Evolutionary conservation across 148 eudicot species (phyloP), one percentile per base, ranked within the genome.

Genomic region (Fallopia convolvulus): DNA sequence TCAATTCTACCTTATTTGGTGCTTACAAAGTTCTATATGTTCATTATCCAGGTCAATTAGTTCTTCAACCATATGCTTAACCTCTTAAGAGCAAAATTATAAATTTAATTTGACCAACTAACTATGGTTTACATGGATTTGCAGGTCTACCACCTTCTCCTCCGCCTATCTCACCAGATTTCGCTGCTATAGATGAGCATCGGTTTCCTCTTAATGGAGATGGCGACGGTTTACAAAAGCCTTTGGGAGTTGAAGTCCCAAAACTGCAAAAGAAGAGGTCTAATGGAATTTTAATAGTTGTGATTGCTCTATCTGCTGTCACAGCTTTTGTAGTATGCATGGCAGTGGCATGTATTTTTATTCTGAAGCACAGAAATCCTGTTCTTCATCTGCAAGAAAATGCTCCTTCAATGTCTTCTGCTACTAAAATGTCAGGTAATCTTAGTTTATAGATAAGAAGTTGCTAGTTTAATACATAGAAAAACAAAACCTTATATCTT

Each of bases 141-240:
- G 70, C 85, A 95, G 99, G 98, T 70, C 90, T 96, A 77, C 99
- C 99, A 17, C 89, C 98, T 82, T 96, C 97, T 21, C 99, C 99
- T 74, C 75, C 75, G 10, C 2, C 75, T 44, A 20, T 44, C 17
- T 42, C 75, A n/a, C 55, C 75, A 4, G 75, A 73, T 73, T 85
- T 92, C 48, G 60, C 81, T 77, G 76, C 85, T 68, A 83, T 90
- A 63, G 79, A 70, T 36, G 80, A 83, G 74, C 88, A 82, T 68
- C 86, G 88, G 20, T 79, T 80, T 83, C 91, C 89, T 39, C 84
- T 80, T 40, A 81, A 84, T 42, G 84, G 30, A 13, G 80, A 84
- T 74, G 82, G 79, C 42, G 91, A 84, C 48, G 85, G 78, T 47
- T 81, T 84, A 63, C 60, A 85, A 42, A 91, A 91, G 78, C 99